Percentiles rank a stretch among this genome's conserved stretches.
Evolutionary conservation across 495 filamentous ascomycete genomes (phyloP).

Genomic region (Neurospora sublineolata): DNA sequence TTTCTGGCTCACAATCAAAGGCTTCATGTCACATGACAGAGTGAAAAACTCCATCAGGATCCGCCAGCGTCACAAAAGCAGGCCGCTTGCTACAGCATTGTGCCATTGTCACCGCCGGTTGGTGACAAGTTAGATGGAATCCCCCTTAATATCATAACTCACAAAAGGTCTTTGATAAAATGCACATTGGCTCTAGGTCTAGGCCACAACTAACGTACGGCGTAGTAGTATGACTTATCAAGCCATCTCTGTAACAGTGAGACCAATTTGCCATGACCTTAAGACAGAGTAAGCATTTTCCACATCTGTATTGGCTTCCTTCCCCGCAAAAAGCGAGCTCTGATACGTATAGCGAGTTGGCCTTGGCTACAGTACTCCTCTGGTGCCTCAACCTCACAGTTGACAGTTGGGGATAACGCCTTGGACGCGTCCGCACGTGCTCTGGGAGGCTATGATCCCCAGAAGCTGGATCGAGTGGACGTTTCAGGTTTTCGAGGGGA

Average conservation of each 20-base stretch:
- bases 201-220: constrained; percentile 1
- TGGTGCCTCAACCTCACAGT: not conserved
- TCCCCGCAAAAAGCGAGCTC: not conserved
- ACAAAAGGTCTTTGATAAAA: constrained; percentile 13
- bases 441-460: not conserved
- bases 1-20: not conserved
- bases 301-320: constrained; percentile 2
- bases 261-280: constrained; percentile 3
- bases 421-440: not conserved
- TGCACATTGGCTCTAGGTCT: constrained; percentile 10
- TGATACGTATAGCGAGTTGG: not conserved
- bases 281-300: constrained; percentile 1
- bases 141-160: constrained; percentile 21
- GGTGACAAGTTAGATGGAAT: constrained; percentile 3
- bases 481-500: not conserved
- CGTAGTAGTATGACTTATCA: not conserved
- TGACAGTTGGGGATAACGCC: not conserved
- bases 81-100: constrained; percentile 6
- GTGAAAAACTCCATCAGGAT: constrained; percentile 9
- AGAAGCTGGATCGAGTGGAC: not conserved
- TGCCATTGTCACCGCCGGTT: constrained; percentile 1
- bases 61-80: constrained; percentile 10
- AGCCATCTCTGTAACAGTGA: constrained; percentile 5
- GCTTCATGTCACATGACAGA: constrained; percentile 1
- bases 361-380: not conserved